Conservation (phyloP, 345 rosid species). For the Odontarrhena argentea region DNA sequence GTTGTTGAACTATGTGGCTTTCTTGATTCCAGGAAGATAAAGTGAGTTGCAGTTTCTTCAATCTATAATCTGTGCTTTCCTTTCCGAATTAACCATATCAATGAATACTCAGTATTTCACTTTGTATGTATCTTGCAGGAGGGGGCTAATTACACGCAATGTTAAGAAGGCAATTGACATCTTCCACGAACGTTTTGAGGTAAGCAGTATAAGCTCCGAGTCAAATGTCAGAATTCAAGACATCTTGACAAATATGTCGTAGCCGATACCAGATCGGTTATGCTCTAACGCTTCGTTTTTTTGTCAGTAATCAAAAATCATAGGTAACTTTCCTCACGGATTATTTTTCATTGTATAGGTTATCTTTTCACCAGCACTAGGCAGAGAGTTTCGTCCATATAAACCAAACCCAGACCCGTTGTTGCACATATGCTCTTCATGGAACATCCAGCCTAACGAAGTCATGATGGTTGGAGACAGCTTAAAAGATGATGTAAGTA, state of each 20-base stretch:
- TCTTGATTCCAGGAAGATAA: constrained; percentile 84
- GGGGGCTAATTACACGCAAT: constrained; percentile 92
- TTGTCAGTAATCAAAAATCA: not conserved
- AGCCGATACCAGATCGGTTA: constrained; percentile 4
- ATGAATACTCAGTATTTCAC: not conserved
- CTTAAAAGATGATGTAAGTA: constrained; percentile 91
- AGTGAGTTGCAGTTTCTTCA: constrained; percentile 47
- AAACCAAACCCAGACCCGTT: constrained; percentile 94
- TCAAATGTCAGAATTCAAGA: not conserved
- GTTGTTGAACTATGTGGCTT: constrained; percentile 73
- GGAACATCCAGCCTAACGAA: constrained; percentile 80
- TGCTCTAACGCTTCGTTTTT: not conserved
- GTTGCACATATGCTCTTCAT: constrained; percentile 78
- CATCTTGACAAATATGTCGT: not conserved
- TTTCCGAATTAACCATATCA: not conserved
- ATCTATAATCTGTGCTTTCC: not conserved
- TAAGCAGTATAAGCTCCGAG: constrained; percentile 40
- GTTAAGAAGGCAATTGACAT: constrained; percentile 78
- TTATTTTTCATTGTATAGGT: constrained; percentile 47
- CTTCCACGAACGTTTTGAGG: constrained; percentile 83
- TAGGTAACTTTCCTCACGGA: not conserved
- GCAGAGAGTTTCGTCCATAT: constrained; percentile 93
- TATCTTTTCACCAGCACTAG: constrained; percentile 80
- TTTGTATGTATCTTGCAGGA: constrained; percentile 47
- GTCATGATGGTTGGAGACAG: constrained; percentile 98